Conservation (phyloP, 495 filamentous ascomycete genomes). For the Parathielavia hyrcaniae region DNA sequence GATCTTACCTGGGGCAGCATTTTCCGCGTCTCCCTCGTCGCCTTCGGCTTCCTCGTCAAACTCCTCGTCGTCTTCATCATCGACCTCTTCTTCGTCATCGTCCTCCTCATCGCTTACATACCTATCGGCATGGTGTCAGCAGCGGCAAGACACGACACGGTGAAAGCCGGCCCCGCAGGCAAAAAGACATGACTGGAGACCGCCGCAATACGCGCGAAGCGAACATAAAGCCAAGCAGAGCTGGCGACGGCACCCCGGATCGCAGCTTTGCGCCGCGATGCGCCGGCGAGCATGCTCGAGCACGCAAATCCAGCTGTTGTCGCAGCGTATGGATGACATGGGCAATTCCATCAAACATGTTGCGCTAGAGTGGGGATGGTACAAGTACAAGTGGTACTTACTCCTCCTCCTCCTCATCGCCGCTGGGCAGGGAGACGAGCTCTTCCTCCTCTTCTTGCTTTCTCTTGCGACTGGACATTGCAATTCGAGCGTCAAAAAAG, state of each 20-base stretch:
- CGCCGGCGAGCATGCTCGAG: slow-evolving; percentile 13
- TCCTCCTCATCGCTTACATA: slow-evolving; percentile 41
- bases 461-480: slow-evolving; percentile 44
- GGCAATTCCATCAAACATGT: slow-evolving; percentile 10
- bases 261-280: slow-evolving; percentile 24
- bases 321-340: slow-evolving; percentile 20
- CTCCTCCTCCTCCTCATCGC: slow-evolving; percentile 50
- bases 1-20: slow-evolving; percentile 28
- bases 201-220: background rate
- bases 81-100: slow-evolving; percentile 39
- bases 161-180: background rate
- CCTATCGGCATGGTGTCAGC: slow-evolving; percentile 21
- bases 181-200: background rate
- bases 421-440: slow-evolving; percentile 48
- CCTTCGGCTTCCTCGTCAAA: slow-evolving; percentile 35
- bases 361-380: slow-evolving; percentile 14
- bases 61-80: slow-evolving; percentile 34
- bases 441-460: slow-evolving; percentile 49
- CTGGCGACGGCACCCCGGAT: background rate
- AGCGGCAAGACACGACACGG: background rate
- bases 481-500: slow-evolving; percentile 16
- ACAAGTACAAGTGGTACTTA: too few relatives aligned
- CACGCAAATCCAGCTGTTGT: slow-evolving; percentile 13
- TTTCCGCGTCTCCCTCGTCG: slow-evolving; percentile 28
- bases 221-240: background rate